phyloP scores from a whole-genome alignment of 2,329 filamentous ascomycete genomes.

The Daldinia eschscholtzii region DNA sequence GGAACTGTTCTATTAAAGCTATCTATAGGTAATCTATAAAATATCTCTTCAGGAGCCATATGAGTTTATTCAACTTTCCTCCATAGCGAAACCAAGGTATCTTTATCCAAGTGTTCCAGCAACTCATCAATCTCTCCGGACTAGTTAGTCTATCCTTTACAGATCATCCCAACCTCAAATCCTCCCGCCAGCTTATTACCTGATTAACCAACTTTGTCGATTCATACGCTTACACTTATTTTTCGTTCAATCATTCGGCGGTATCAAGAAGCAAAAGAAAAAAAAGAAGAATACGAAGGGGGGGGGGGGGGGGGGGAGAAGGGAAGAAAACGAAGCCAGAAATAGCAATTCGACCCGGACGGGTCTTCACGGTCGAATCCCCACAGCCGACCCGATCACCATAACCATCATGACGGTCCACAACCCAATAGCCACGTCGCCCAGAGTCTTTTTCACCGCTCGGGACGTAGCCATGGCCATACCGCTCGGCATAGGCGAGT shows the following conservation, averaged over 20 bases:
- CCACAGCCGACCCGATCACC: neutral
- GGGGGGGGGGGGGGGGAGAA: no score
- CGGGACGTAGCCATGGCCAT: conserved; percentile 14
- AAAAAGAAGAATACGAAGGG: no score
- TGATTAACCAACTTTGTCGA: neutral
- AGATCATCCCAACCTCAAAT: neutral
- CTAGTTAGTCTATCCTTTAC: neutral
- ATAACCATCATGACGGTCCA: conserved; percentile 6
- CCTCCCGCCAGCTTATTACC: neutral
- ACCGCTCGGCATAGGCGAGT: conserved; percentile 9
- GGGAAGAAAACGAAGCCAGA: neutral
- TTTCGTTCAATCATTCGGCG: conserved; percentile 1
- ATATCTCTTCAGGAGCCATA: no score
- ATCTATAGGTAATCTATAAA: conserved; percentile 11
- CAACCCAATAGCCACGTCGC: neutral
- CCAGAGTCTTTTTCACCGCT: neutral
- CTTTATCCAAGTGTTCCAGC: neutral
- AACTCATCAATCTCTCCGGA: neutral
- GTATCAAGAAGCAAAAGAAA: neutral
- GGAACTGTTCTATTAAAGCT: conserved; percentile 2
- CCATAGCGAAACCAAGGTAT: conserved; percentile 1
- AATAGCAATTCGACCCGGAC: neutral
- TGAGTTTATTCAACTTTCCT: neutral
- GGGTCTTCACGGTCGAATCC: neutral
- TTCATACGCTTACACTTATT: neutral